These are phyloP conservation scores for Nicotiana knightiana DNA, from an alignment of 257 asterid genomes.

Conservation along the genomic window DNA sequence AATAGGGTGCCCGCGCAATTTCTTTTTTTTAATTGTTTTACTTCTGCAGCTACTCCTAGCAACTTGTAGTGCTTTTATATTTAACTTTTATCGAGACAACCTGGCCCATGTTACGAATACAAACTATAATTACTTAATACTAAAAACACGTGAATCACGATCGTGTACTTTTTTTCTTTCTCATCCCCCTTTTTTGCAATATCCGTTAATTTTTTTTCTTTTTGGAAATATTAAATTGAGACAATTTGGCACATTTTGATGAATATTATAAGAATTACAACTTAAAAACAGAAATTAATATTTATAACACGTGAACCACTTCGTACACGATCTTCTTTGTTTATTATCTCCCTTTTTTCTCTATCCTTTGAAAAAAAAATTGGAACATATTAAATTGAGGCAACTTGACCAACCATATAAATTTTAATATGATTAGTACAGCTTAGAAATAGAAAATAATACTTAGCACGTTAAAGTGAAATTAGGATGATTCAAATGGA, in stretches of 20 bases:
- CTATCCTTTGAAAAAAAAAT: background rate
- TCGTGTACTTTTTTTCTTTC: background rate
- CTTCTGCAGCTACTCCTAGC: background rate
- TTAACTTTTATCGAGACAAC: background rate
- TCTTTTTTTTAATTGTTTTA: too few species aligned
- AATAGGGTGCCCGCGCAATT: too few species aligned
- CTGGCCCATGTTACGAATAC: background rate
- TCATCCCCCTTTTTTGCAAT: background rate
- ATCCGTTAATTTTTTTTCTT: background rate
- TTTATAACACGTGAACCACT: background rate
- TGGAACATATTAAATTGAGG: background rate
- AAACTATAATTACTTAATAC: background rate
- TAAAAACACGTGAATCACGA: background rate
- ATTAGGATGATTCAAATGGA: background rate
- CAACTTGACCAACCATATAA: background rate
- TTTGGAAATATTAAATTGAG: background rate
- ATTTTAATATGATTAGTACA: background rate
- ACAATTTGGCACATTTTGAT: background rate
- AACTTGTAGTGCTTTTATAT: background rate
- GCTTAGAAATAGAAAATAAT: too few species aligned
- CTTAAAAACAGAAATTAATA: background rate
- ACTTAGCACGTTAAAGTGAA: background rate
- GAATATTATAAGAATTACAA: background rate
- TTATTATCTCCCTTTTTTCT: background rate
- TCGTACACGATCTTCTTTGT: background rate